phyloP scores from a whole-genome alignment of 306 rosid species.

The Lablab purpureus region DNA sequence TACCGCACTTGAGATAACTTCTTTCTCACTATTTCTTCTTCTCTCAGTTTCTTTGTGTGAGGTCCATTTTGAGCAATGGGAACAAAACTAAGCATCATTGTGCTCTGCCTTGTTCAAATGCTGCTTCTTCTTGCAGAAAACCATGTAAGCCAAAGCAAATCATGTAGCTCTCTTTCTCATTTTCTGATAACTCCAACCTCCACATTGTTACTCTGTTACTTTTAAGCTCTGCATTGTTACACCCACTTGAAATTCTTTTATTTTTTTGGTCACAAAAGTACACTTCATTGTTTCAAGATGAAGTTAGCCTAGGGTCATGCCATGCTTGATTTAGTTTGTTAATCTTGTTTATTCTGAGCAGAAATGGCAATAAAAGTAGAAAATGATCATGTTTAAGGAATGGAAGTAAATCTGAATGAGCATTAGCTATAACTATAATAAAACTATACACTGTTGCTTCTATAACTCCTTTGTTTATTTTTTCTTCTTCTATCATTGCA shows the following conservation, averaged over 20 bases:
- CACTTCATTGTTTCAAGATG: background rate
- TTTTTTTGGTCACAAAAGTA: background rate
- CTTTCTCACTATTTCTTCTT: conserved; percentile 3
- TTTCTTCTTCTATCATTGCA: background rate
- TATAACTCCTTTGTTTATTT: background rate
- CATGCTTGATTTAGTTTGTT: background rate
- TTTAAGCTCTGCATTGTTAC: conserved; percentile 1
- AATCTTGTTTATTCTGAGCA: conserved; percentile 16
- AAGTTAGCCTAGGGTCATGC: background rate
- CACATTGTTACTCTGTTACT: conserved; percentile 27
- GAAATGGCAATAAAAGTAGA: background rate
- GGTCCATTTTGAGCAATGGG: conserved; percentile 59
- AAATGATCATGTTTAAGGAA: conserved; percentile 1
- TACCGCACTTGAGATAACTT: conserved; percentile 42
- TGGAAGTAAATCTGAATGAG: background rate
- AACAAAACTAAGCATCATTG: conserved; percentile 35
- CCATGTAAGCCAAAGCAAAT: conserved; percentile 61
- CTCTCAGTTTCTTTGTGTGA: conserved; percentile 18
- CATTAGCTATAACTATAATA: background rate
- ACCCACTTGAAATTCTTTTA: conserved; percentile 1
- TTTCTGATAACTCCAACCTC: background rate
- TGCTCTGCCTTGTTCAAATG: conserved; percentile 46
- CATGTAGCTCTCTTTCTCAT: conserved; percentile 6
- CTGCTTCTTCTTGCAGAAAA: conserved; percentile 51
- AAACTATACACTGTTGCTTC: background rate